Evolutionary conservation across 345 rosid species (phyloP), one percentile per base, ranked within the genome.

Genomic region (Sonneratia alba): DNA sequence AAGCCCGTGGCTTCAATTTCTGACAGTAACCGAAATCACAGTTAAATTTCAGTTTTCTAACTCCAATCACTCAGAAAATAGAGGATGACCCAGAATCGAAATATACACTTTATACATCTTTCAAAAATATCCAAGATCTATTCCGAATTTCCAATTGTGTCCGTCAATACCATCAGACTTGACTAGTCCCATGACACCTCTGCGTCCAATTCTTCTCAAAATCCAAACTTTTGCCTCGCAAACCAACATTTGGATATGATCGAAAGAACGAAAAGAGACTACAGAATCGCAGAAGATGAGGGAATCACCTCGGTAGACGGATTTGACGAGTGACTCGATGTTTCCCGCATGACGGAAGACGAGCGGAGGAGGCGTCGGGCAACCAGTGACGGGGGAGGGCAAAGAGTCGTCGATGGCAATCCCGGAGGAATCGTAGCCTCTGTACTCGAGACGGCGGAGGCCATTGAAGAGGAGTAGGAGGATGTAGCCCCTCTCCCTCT

Each of bases 361-460:
- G 53, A 90, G 91, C 8, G 89, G 90, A 42, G 77, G 56, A 21
- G 76, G 77, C 18, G 36, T 7, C 55, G 66, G 1, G 19, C 36
- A n/a, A 27, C 10, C 56, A n/a, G 34, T 22, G 72, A 8, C 9
- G 37, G 83, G 70, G 72, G 81, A 40, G 3, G 77, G 71, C n/a
- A 71, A 67, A 47, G 77, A 77, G 67, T 81, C 71, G 65, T 95
- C 99, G 73, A 95, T 88, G 77, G 96, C 84, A 77, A 95, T 84
- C 5, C 99, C 97, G 13, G 99, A 89, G 15, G 97, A 95, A 77
- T 95, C 99, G 74, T 95, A 95, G 59, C 99, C 97, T 9, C 97
- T 80, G 88, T 92, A 92, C 83, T 95, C 99, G 68, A 95, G 92
- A 62, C 99, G 97, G 72, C 97, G 84, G 59, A 95, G 91, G 43